A percentile compares a stretch with the other conserved stretches of the same genome.
Conservation (phyloP, 1,284 basidiomycete genomes). For the Mycena sp. region DNA sequence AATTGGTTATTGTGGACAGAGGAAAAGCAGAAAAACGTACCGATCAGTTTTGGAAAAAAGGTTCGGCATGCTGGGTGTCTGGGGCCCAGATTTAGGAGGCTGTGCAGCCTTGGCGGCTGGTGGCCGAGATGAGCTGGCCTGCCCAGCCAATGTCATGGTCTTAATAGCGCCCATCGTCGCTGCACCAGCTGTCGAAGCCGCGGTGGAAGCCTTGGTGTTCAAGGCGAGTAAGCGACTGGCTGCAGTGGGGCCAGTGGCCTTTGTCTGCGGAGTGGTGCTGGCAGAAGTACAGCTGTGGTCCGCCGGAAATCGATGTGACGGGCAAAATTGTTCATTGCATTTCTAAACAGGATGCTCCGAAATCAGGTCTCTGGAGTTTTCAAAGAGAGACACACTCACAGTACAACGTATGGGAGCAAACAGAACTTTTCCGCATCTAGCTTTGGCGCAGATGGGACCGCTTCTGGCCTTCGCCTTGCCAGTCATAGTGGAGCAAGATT, state of each 20-base stretch:
- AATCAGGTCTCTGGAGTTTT: background rate
- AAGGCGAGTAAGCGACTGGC: conserved; percentile 36
- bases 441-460: conserved; percentile 66
- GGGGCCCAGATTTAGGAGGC: conserved; percentile 10
- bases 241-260: conserved; percentile 30
- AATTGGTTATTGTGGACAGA: conserved; percentile 60
- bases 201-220: conserved; percentile 50
- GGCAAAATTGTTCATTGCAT: conserved; percentile 76
- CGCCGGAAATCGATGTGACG: conserved; percentile 75
- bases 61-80: conserved; percentile 32
- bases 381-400: conserved; percentile 53
- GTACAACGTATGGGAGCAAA: conserved; percentile 77
- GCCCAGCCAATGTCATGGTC: conserved; percentile 32
- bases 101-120: conserved; percentile 24
- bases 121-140: conserved; percentile 18
- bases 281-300: conserved; percentile 65
- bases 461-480: conserved; percentile 62
- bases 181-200: conserved; percentile 49
- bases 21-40: conserved; percentile 56
- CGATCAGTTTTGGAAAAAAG: conserved; percentile 74
- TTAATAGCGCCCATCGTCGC: conserved; percentile 58
- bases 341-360: conserved; percentile 54
- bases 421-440: conserved; percentile 74
- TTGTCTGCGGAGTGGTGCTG: conserved; percentile 20
- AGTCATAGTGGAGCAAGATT: conserved; percentile 73